Base-by-base conservation (phyloP, 179 eudicot species). In the Amaranthus tricolor region DNA sequence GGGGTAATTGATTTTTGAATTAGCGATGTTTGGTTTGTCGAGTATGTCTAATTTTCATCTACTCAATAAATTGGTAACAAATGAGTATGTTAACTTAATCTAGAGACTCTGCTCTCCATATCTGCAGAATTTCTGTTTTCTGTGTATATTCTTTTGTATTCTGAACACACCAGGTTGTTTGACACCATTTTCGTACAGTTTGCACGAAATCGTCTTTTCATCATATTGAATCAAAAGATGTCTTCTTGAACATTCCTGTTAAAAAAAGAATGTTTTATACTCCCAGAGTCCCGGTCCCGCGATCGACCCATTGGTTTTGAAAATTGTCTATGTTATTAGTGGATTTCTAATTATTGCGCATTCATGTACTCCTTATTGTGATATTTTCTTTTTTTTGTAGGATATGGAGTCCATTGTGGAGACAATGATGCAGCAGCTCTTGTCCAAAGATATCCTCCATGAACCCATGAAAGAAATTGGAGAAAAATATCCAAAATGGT, bases 381-480 rank as follows among this genome's bases (percentile, higher is more conserved):
- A 54, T 61, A 21, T 60, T 72, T 67, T 68, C 61, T 7, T 50
- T 55, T 59, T 66, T 77, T 74, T 58, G 1, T 73, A 94, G 98
- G 94, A 89, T 76, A 90, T 92, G 97, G 94, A 90, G 84, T 92
- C 98, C 21, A 86, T 94, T 50, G 91, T 94, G 74, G 98, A 94
- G 88, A 89, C 94, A n/a, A 92, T 94, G 97, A 94, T 94, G 98
- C 96, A 94, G 63, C 96, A 92, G 78, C 94, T 94, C 13, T 76
- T 94, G 81, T 92, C 97, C 19, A 94, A 92, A 78, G 97, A 94
- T 59, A 88, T 94, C 78, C 96, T 94, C 62, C 86, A 92, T 55
- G 97, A 94, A 76, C 97, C 97, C 51, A 92, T 92, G 97, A 94
- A 85, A 86, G 97, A 94, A 84, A 92, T 94, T 57, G 98, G 90